Base-by-base conservation (phyloP, 495 filamentous ascomycete genomes). In the Aspergillus cavernicola region DNA sequence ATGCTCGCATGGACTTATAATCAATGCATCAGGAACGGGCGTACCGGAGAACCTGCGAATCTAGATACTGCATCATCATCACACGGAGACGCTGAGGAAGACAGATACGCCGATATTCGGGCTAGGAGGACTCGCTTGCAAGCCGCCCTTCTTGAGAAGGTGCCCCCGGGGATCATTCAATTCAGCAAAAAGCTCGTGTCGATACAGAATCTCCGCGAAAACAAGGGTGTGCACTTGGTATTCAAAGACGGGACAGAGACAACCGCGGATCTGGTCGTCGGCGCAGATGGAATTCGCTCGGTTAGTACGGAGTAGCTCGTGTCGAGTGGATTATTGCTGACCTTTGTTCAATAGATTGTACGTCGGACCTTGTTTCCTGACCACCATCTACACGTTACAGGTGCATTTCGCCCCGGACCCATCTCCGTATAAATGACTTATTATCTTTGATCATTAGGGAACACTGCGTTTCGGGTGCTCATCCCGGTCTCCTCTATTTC, bases 201-300 rank as follows among this genome's bases (percentile, higher is more conserved):
- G 18, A 13, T 47, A n/a, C 7, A 12, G 29, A 29, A 47, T 35
- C 29, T 47, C 9, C 26, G 29, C 2, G n/a, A 22, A 16, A 15
- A 15, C 13, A 6, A 22, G 16, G 43, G 43, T 2, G 43, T 35
- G 2, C 15, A 11, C 1, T 12, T 47, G 29, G 7, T 1, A 9
- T 47, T 47, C 52, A 20, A 72, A 24, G 76, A 80, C 53, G 63
- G 65, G 6, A 61, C 58, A 12, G 58, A 62, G 11, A 63, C 53
- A 3, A 52, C 54, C 16, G 74, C 71, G 6, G 76, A 81, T 65
- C 55, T 81, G 6, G 71, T 79, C 6, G 65, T 79, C n/a, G 77
- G 75, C 6, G 78, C 70, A 16, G 78, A 80, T 60, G 77, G 77
- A 11, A 76, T 80, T 45, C 67, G 74, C 53, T 80, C 77, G 3